Conservation (phyloP, 257 asterid species). For the Ballota nigra region DNA sequence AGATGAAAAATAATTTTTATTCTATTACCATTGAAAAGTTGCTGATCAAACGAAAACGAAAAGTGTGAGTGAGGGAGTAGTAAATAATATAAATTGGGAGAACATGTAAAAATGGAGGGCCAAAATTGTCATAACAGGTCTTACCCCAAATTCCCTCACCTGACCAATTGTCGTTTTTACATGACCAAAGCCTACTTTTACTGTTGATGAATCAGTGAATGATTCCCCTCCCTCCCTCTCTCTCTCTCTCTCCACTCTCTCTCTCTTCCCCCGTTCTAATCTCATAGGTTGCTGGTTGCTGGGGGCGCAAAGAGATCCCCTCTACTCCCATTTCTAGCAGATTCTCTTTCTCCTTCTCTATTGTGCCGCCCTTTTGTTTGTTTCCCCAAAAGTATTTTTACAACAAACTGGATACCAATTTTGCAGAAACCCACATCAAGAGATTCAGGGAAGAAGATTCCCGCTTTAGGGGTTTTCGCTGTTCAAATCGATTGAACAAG, state of each 20-base stretch:
- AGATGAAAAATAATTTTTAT: too few relatives aligned
- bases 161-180: slow-evolving; percentile 24
- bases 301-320: slow-evolving; percentile 20
- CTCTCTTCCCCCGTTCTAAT: slow-evolving; percentile 16
- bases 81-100: too few relatives aligned
- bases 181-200: slow-evolving; percentile 25
- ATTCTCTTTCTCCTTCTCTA: not conserved
- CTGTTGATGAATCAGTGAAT: slow-evolving; percentile 21
- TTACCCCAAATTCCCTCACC: slow-evolving; percentile 3
- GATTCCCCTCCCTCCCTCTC: slow-evolving; percentile 2
- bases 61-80: too few relatives aligned
- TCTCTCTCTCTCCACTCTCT: not conserved
- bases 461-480: slow-evolving; percentile 19
- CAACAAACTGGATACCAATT: slow-evolving; percentile 19
- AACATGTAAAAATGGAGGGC: slow-evolving; percentile 5
- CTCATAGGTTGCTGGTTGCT: slow-evolving; percentile 22
- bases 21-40: too few relatives aligned
- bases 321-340: slow-evolving; percentile 15
- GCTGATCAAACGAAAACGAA: too few relatives aligned
- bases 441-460: slow-evolving; percentile 17
- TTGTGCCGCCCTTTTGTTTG: not conserved
- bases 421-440: not conserved
- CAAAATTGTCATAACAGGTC: not conserved
- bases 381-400: not conserved
- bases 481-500: slow-evolving; percentile 21